Base-by-base conservation (phyloP, 2,329 filamentous ascomycete species). In the Xylariaceae sp. region DNA sequence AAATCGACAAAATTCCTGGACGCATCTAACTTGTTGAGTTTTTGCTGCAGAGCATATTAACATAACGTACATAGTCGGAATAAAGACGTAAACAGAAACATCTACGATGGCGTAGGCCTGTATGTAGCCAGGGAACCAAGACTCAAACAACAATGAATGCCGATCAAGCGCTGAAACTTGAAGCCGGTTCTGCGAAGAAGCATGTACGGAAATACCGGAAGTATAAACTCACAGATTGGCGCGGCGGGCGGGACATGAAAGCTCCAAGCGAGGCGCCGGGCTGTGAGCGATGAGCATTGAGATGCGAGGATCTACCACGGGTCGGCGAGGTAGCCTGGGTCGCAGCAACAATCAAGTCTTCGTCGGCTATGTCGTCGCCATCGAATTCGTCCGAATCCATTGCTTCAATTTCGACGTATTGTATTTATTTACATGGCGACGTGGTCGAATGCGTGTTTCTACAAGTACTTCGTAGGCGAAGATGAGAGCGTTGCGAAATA, bases 311-410 rank as follows among this genome's bases (percentile, higher is more conserved):
- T 45, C 62, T 54, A 61, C 58, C 18, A 66, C 60, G 63, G 65
- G 60, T 59, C 71, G 64, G 72, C 73, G 3, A 58, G 17, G 66
- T 64, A 15, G 73, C 73, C 63, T 86, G 81, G 44, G 82, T 84
- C 18, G 85, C 77, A 5, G 81, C 86, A 41, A 80, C 75, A 50
- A 88, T 77, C 60, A 89, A 75, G 64, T 88, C 86, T 67, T 87
- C 86, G 61, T 89, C 87, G 55, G 82, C 80, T 55, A 88, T 80
- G 63, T 82, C 81, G 59, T 85, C 81, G 61, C 85, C 84, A 60
- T 84, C 84, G 68, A 84, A 88, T 51, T 87, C 84, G 64, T 88
- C 83, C 61, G 75, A 79, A 61, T 83, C 79, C 81, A 83, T 82
- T 39, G 57, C 5, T 11, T 18, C 8, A 35, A 1, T 35, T 11